Base-by-base conservation (phyloP, 163 green algal genomes). In the Scenedesmus sp. region DNA sequence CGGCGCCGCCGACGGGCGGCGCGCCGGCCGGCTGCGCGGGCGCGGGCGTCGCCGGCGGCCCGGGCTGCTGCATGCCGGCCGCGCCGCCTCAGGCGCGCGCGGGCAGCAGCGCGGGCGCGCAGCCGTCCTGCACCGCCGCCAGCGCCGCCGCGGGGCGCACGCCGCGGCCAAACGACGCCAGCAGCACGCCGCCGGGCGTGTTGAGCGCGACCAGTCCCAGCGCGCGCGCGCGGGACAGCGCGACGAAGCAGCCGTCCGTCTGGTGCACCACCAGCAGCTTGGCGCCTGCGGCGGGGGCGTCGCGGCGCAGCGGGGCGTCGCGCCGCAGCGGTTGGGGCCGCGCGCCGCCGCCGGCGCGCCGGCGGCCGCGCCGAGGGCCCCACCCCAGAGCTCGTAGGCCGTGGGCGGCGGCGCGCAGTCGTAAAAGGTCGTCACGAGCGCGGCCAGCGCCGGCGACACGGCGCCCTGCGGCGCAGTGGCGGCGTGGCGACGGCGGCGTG, bases 221-320 rank as follows among this genome's bases (percentile, higher is more conserved):
- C 7, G 39, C 29, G 15, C 74, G 48, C 26, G 47, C 50, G 48
- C 51, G 63, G 4, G 74, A 81, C 20, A 81, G 15, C 14, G 74
- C 74, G 11, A 65, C 28, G 54, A 53, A 75, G 22, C 58, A 51
- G 36, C 62, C 70, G 39, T 64, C 48, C 7, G 74, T 70, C 11
- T 75, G 62, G 18, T 81, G 50, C 6, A 81, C 47, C 1, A 81
- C 74, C 13, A 70, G 7, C 24, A 81, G 63, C 48, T 67, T 66
- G 26, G n/a, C 33, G 33, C 73, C 73, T 81, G 73, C 47, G 39
- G 39, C 34, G 4, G 62, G 60, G 13, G 36, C 13, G 6, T 9
- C 9, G 29, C 29, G 24, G 24, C 9, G 15, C n/a, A 44, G 29
- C 7, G 24, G 26, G 20, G 24, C 7, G 7, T 28, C 6, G 60